Percentiles rank a stretch among this genome's conserved stretches.
Conservation (phyloP, 2,329 filamentous ascomycete genomes). For the Phoma sp. region DNA sequence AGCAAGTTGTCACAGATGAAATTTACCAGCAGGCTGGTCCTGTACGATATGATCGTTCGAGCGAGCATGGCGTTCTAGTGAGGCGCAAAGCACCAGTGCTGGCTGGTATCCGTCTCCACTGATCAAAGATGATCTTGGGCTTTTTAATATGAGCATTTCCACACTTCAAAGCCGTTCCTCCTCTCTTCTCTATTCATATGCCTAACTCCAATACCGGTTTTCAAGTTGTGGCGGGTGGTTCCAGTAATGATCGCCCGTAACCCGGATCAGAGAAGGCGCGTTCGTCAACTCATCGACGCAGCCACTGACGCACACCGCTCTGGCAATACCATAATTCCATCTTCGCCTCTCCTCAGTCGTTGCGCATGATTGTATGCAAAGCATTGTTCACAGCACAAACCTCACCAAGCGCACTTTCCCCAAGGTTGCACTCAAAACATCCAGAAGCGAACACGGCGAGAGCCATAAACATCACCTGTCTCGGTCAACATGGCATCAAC, state of each 20-base stretch:
- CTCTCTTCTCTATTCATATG: neutral
- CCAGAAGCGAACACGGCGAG: neutral
- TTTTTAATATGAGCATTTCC: slow-evolving; percentile 2
- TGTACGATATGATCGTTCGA: slow-evolving; percentile 10
- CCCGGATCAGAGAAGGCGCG: slow-evolving; percentile 13
- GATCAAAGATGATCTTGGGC: neutral
- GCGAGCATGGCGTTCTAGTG: slow-evolving; percentile 11
- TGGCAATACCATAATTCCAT: neutral
- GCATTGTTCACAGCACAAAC: neutral
- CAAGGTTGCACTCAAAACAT: neutral
- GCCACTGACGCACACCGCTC: slow-evolving; percentile 16
- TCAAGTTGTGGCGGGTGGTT: neutral
- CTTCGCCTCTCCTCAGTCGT: neutral
- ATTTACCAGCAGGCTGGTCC: slow-evolving; percentile 2
- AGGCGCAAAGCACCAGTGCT: slow-evolving; percentile 5
- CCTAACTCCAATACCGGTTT: neutral
- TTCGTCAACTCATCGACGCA: slow-evolving; percentile 8
- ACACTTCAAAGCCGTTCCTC: neutral
- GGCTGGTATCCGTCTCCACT: slow-evolving; percentile 2
- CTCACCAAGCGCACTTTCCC: neutral
- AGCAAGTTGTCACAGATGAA: neutral
- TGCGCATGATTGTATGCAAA: neutral
- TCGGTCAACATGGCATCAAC: slow-evolving; percentile 11
- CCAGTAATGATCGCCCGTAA: slow-evolving; percentile 12
- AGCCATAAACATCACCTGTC: neutral